Evolutionary conservation across 106 monocot genomes (phyloP).

Genomic region (Gastrodia elata): DNA sequence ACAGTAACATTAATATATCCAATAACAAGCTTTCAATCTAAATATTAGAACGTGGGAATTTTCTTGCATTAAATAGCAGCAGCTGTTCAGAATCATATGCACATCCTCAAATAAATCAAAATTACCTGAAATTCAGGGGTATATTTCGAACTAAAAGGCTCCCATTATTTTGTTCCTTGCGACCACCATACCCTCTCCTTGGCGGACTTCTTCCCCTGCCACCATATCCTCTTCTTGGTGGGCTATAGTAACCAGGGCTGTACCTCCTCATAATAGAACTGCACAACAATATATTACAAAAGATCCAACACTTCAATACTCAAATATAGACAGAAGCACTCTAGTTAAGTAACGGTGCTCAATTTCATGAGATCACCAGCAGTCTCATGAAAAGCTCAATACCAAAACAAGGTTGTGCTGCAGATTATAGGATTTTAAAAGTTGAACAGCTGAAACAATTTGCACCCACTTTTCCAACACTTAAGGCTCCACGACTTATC

Average conservation of each 20-base stretch:
- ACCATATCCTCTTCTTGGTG: slow-evolving; percentile 67
- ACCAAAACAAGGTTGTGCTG: not conserved
- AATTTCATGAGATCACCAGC: not conserved
- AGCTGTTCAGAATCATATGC: not conserved
- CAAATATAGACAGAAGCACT: not conserved
- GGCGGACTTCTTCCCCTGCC: slow-evolving; percentile 75
- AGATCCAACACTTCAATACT: not conserved
- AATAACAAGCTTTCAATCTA: not conserved
- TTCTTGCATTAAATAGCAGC: not conserved
- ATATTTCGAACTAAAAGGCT: slow-evolving; percentile 91
- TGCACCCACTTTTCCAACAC: not conserved
- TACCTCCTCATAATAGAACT: slow-evolving; percentile 4
- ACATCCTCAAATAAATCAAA: not conserved
- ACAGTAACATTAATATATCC: not conserved
- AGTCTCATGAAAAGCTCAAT: not conserved
- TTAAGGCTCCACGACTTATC: too few relatives aligned
- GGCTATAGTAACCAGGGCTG: slow-evolving; percentile 30
- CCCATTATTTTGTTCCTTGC: slow-evolving; percentile 30
- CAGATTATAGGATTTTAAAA: too few relatives aligned
- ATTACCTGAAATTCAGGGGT: slow-evolving; percentile 66
- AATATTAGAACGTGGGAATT: not conserved
- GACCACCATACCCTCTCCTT: slow-evolving; percentile 49
- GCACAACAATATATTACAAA: not conserved
- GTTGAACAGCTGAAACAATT: not conserved
- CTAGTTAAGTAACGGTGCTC: not conserved